phyloP scores from a whole-genome alignment of 768 basidiomycete species.

The Naganishia vishniacii region DNA sequence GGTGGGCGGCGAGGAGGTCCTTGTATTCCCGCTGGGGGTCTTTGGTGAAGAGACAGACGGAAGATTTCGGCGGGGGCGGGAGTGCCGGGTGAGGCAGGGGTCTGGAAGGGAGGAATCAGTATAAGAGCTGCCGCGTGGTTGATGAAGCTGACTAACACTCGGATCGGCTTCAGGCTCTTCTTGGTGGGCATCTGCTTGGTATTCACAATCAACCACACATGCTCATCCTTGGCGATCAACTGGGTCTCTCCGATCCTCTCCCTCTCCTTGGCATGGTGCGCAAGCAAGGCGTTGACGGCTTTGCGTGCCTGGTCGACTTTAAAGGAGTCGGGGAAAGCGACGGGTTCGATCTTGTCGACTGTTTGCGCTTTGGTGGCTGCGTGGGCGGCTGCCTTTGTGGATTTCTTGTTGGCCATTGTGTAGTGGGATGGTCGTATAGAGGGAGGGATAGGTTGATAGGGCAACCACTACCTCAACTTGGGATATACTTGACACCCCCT shows the following conservation, averaged over 20 bases:
- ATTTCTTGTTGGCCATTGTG: slow-evolving; percentile 21
- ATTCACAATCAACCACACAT: slow-evolving; percentile 81
- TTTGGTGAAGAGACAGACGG: slow-evolving; percentile 87
- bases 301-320: slow-evolving; percentile 66
- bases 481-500: too few species aligned
- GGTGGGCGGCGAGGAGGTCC: slow-evolving; percentile 68
- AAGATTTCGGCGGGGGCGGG: slow-evolving; percentile 69
- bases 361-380: slow-evolving; percentile 3
- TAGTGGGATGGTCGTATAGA: neutral
- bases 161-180: slow-evolving; percentile 70
- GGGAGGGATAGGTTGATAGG: too few species aligned
- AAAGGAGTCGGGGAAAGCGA: slow-evolving; percentile 47
- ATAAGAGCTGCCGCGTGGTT: neutral
- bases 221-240: slow-evolving; percentile 64
- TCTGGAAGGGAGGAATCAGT: slow-evolving; percentile 25
- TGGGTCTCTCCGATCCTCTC: slow-evolving; percentile 66
- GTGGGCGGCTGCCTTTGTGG: neutral
- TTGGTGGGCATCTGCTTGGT: slow-evolving; percentile 74
- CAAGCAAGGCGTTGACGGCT: slow-evolving; percentile 72
- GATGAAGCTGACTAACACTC: slow-evolving; percentile 85
- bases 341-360: slow-evolving; percentile 5
- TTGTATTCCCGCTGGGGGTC: slow-evolving; percentile 96
- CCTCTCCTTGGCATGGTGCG: slow-evolving; percentile 63
- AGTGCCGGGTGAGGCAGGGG: slow-evolving; percentile 59
- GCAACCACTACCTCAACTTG: neutral